phyloP scores from a whole-genome alignment of 495 filamentous ascomycete genomes.

The Penicillium maclennaniae region DNA sequence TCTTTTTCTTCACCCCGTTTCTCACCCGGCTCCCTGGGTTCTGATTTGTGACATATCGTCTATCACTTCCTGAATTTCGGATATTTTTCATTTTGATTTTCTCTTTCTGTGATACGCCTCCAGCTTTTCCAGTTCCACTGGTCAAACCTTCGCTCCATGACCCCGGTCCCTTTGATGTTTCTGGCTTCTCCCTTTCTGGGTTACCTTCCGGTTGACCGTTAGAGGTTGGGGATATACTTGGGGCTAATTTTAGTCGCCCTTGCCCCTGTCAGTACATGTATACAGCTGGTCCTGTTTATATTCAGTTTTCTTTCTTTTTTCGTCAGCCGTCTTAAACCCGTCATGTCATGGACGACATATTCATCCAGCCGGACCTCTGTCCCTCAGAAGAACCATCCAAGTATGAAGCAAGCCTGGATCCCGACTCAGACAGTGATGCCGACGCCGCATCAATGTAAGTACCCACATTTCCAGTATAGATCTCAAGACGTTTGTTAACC shows the following conservation, averaged over 20 bases:
- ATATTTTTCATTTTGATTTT: background rate
- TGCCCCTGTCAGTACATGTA: background rate
- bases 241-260: background rate
- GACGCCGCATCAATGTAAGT: slow-evolving; percentile 29
- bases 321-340: slow-evolving; percentile 5
- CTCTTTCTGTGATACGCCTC: background rate
- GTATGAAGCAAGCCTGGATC: slow-evolving; percentile 9
- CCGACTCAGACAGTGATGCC: slow-evolving; percentile 19
- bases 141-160: background rate
- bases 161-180: background rate
- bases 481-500: no score
- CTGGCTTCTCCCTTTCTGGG: background rate
- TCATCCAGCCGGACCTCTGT: slow-evolving; percentile 10
- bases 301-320: background rate
- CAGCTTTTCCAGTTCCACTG: background rate
- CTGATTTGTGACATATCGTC: slow-evolving; percentile 1
- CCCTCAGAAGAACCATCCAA: background rate
- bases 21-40: background rate
- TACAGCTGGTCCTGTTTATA: background rate
- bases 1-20: background rate
- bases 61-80: slow-evolving; percentile 2
- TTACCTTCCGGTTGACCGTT: slow-evolving; percentile 1
- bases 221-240: background rate
- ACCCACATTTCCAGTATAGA: background rate
- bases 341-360: slow-evolving; percentile 35